Conservation (phyloP, 1,284 basidiomycete genomes). For the Sphagnurus paluster region DNA sequence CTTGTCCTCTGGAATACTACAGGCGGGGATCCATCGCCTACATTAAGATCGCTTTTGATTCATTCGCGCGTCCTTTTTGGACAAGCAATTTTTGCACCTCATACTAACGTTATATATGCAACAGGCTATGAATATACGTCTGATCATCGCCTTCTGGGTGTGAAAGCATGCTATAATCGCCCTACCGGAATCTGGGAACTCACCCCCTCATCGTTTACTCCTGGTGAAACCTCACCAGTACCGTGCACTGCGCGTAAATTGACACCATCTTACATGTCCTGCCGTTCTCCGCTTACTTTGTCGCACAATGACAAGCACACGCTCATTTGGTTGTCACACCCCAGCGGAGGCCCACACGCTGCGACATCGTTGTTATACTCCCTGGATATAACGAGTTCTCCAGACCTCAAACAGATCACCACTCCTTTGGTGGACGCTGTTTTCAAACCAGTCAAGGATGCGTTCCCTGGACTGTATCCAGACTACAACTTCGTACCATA, state of each 20-base stretch:
- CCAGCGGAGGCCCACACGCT: slow-evolving; percentile 59
- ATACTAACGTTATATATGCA: slow-evolving; percentile 47
- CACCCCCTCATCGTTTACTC: slow-evolving; percentile 11
- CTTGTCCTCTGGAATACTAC: slow-evolving; percentile 44
- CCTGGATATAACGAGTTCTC: slow-evolving; percentile 31
- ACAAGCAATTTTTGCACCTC: slow-evolving; percentile 52
- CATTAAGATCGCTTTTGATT: slow-evolving; percentile 15
- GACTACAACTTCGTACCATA: slow-evolving; percentile 44
- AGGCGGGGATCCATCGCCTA: slow-evolving; percentile 2
- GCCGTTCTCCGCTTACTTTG: slow-evolving; percentile 57
- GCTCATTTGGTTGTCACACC: slow-evolving; percentile 58
- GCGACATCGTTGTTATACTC: slow-evolving; percentile 54
- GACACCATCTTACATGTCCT: slow-evolving; percentile 43
- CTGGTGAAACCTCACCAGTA: slow-evolving; percentile 9
- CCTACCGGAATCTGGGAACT: slow-evolving; percentile 59
- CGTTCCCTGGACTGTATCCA: slow-evolving; percentile 67
- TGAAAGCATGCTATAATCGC: slow-evolving; percentile 65
- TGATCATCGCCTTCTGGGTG: slow-evolving; percentile 60
- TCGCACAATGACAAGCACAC: slow-evolving; percentile 22
- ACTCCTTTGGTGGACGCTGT: slow-evolving; percentile 39
- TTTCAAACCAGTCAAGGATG: slow-evolving; percentile 32
- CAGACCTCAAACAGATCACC: slow-evolving; percentile 17
- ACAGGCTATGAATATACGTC: slow-evolving; percentile 60
- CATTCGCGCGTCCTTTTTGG: slow-evolving; percentile 43
- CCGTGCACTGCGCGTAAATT: slow-evolving; percentile 34